Evolutionary conservation across 148 eudicot species (phyloP).

Genomic region (Rhododendron ovatum): DNA sequence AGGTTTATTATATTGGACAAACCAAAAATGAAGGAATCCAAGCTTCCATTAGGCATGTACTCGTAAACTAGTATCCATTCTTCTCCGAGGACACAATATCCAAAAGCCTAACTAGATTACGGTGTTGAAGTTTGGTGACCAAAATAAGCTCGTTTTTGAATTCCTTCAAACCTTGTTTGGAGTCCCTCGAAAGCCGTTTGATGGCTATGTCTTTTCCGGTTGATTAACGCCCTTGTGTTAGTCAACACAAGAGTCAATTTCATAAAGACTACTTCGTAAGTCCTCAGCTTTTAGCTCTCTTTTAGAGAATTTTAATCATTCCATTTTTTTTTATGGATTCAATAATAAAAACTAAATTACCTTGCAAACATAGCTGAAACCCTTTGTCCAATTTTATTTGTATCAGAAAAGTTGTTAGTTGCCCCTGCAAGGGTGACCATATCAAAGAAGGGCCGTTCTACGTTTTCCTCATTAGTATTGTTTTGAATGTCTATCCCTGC

Average conservation of each 20-base stretch:
- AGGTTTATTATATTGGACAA: background rate
- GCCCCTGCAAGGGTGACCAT: too few relatives aligned
- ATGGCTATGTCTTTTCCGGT: slow-evolving; percentile 10
- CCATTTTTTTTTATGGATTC: too few relatives aligned
- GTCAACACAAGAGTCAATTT: background rate
- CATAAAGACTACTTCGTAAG: background rate
- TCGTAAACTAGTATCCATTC: slow-evolving; percentile 9
- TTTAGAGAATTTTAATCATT: background rate
- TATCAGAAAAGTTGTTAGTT: background rate
- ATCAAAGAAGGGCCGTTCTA: too few relatives aligned
- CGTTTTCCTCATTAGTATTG: too few relatives aligned
- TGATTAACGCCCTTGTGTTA: background rate
- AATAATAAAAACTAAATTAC: too few relatives aligned
- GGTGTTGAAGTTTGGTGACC: slow-evolving; percentile 9
- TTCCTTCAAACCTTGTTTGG: slow-evolving; percentile 9
- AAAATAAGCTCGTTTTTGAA: slow-evolving; percentile 18
- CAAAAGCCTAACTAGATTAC: slow-evolving; percentile 16
- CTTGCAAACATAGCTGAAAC: too few relatives aligned
- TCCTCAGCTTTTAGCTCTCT: background rate
- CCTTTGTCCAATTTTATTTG: too few relatives aligned
- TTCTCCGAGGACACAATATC: slow-evolving; percentile 5
- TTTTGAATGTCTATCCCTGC: too few relatives aligned
- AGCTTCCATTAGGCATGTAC: slow-evolving; percentile 10
- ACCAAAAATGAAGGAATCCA: slow-evolving; percentile 13
- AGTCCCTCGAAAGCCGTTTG: background rate